These are phyloP conservation scores for Phaffia australis DNA, from an alignment of 768 basidiomycete species.

Conservation along the genomic window DNA sequence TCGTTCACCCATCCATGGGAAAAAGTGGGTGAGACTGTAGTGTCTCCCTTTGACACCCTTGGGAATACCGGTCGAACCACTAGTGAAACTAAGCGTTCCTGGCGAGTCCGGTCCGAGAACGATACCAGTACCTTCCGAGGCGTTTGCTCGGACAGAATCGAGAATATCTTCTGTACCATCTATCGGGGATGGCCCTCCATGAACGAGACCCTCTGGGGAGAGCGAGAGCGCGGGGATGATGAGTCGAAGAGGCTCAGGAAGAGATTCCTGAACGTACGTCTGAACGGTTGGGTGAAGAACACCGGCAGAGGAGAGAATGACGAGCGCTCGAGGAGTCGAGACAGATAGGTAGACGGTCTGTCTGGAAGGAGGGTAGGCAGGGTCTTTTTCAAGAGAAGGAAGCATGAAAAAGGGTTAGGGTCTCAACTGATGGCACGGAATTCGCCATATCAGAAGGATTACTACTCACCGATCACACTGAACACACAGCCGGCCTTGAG, in stretches of 20 bases:
- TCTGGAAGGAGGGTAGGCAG: slow-evolving; percentile 85
- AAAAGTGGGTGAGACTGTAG: slow-evolving; percentile 94
- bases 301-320: slow-evolving; percentile 85
- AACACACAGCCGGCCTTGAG: slow-evolving; percentile 93
- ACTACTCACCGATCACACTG: slow-evolving; percentile 76
- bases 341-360: slow-evolving; percentile 90
- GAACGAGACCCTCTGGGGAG: slow-evolving; percentile 50
- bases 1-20: slow-evolving; percentile 94
- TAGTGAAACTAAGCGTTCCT: slow-evolving; percentile 91
- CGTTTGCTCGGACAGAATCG: slow-evolving; percentile 43
- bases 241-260: slow-evolving; percentile 59
- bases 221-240: slow-evolving; percentile 85
- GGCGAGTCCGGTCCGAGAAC: slow-evolving; percentile 87
- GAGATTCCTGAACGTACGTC: slow-evolving; percentile 63
- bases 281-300: slow-evolving; percentile 66
- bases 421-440: not conserved
- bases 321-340: slow-evolving; percentile 77
- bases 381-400: slow-evolving; percentile 49
- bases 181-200: slow-evolving; percentile 47
- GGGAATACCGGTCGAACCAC: slow-evolving; percentile 92
- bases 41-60: slow-evolving; percentile 96
- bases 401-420: not conserved
- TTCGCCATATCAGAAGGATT: not conserved
- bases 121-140: slow-evolving; percentile 65
- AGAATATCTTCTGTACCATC: slow-evolving; percentile 50